Percentiles rank a stretch among this genome's conserved stretches.
These are phyloP conservation scores for Saitozyma podzolica DNA, from an alignment of 768 basidiomycete species.

Conservation along the genomic window DNA sequence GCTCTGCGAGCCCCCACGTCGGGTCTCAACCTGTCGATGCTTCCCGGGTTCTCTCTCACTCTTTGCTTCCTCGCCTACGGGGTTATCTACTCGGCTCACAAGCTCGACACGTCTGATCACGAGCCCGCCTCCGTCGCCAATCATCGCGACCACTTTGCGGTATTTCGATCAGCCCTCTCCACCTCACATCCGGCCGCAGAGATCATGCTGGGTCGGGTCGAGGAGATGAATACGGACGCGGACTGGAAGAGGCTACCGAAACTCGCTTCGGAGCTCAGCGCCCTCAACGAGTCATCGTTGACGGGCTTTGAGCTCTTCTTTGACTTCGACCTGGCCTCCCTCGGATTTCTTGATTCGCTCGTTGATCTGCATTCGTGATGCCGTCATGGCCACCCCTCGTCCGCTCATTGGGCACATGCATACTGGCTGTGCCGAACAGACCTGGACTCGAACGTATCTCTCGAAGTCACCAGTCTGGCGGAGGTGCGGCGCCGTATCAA, in stretches of 20 bases:
- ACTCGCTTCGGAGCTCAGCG: too few species aligned
- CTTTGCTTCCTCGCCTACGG: conserved; percentile 6
- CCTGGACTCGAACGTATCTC: neutral
- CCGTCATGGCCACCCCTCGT: neutral
- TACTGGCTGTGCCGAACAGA: neutral
- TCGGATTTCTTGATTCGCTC: too few species aligned
- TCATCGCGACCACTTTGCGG: neutral
- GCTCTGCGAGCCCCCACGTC: too few species aligned
- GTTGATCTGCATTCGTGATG: too few species aligned
- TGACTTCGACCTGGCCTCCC: too few species aligned
- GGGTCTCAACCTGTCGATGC: neutral
- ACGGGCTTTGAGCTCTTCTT: too few species aligned
- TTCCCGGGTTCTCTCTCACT: conserved; percentile 5
- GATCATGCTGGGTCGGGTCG: neutral
- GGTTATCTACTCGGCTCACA: neutral
- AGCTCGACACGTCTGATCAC: neutral
- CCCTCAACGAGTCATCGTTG: too few species aligned
- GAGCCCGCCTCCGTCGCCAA: neutral
- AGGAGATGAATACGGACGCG: neutral
- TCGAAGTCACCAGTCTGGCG: neutral
- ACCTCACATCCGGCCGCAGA: neutral
- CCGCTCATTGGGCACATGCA: neutral
- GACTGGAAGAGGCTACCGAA: neutral
- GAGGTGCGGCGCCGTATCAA: neutral
- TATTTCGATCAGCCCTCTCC: neutral